phyloP scores from a whole-genome alignment of 2,329 filamentous ascomycete genomes.

The Fulvia fulva region DNA sequence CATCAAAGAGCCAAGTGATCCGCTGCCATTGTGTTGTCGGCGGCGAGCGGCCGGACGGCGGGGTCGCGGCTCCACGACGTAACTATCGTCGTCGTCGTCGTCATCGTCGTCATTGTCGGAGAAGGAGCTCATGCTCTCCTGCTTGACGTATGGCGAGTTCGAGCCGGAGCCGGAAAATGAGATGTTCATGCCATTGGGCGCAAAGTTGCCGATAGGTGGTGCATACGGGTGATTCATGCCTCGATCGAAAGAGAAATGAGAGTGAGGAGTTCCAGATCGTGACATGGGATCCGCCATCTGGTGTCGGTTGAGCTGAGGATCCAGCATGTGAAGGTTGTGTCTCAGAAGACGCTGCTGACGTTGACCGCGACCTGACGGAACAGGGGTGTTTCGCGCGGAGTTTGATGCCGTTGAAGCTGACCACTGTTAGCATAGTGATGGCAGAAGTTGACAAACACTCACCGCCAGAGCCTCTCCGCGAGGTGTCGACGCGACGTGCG shows the following conservation, averaged over 20 bases:
- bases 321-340: slow-evolving; percentile 27
- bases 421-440: slow-evolving; percentile 2
- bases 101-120: slow-evolving; percentile 24
- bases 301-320: slow-evolving; percentile 29
- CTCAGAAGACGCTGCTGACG: slow-evolving; percentile 16
- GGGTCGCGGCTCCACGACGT: slow-evolving; percentile 9
- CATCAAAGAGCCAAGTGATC: slow-evolving; percentile 14
- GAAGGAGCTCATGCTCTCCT: slow-evolving; percentile 18
- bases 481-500: slow-evolving; percentile 16
- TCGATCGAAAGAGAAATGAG: slow-evolving; percentile 17
- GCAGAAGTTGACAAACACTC: slow-evolving; percentile 5
- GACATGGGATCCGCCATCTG: slow-evolving; percentile 26
- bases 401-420: slow-evolving; percentile 1
- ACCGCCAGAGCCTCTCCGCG: slow-evolving; percentile 16
- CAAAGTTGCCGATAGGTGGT: slow-evolving; percentile 38
- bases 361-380: slow-evolving; percentile 7
- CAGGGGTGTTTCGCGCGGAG: slow-evolving; percentile 26
- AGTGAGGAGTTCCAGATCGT: slow-evolving; percentile 26
- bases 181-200: slow-evolving; percentile 13
- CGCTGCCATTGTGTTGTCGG: slow-evolving; percentile 10
- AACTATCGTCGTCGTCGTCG: slow-evolving; percentile 22
- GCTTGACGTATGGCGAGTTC: slow-evolving; percentile 23
- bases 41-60: slow-evolving; percentile 5
- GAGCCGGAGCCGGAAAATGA: slow-evolving; percentile 7
- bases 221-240: slow-evolving; percentile 27